A percentile compares a stretch with the other conserved stretches of the same genome.
Evolutionary conservation across 257 asterid species (phyloP).

Genomic region (Verbena officinalis): DNA sequence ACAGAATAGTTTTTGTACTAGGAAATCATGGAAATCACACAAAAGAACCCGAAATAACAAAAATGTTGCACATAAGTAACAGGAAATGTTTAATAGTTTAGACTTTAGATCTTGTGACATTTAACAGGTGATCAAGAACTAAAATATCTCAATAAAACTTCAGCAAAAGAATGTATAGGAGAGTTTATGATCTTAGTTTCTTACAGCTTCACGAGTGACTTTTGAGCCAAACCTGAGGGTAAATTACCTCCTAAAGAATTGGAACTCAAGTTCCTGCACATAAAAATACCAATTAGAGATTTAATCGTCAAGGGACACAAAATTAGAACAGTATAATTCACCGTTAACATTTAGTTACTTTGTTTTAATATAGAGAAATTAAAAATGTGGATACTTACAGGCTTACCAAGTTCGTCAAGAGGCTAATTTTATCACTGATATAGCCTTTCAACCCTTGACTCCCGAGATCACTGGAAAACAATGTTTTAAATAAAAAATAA

Average conservation of each 20-base stretch:
- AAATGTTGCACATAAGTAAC: no score
- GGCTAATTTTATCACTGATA: slow-evolving; percentile 73
- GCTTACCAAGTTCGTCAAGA: slow-evolving; percentile 90
- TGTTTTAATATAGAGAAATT: slow-evolving; percentile 14
- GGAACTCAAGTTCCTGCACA: slow-evolving; percentile 81
- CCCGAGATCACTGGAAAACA: slow-evolving; percentile 79
- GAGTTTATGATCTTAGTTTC: slow-evolving; percentile 39
- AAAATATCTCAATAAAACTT: slow-evolving; percentile 14
- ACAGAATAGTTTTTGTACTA: no score
- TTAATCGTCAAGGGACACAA: slow-evolving; percentile 11
- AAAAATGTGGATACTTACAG: slow-evolving; percentile 70
- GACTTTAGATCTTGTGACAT: no score
- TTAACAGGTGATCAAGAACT: no score
- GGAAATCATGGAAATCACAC: neutral
- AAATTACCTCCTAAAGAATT: slow-evolving; percentile 73
- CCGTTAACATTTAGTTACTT: no score
- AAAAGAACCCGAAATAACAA: no score
- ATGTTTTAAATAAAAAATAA: neutral
- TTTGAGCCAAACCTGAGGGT: slow-evolving; percentile 77
- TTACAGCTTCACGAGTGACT: slow-evolving; percentile 84
- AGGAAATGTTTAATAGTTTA: no score
- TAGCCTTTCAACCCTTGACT: slow-evolving; percentile 95
- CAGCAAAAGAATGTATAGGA: neutral
- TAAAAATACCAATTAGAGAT: neutral
- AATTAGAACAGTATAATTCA: no score